Base-by-base conservation (phyloP, 352 stramenopile species). In the Globisporangium apiculatum region DNA sequence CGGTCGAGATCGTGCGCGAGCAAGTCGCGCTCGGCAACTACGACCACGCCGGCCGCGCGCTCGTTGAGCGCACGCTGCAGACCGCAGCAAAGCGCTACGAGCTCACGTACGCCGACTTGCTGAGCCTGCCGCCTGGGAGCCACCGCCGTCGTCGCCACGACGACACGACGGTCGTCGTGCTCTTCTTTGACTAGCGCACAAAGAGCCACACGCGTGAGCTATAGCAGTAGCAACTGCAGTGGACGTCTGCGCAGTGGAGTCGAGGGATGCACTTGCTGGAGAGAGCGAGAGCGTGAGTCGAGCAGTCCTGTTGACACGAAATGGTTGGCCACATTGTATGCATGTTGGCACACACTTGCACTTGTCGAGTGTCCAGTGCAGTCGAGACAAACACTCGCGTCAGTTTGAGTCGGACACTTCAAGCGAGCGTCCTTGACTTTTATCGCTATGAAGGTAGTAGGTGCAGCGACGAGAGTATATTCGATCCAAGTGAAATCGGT, bases 121-220 rank as follows among this genome's bases (percentile, higher is more conserved):
- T 93, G 61, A 84, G 75, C 38, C 55, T 97, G 49, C 86, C 89
- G 2, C 72, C 86, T 8, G 92, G 92, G 49, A 84, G 72, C 55
- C 70, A 82, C 53, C 86, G 92, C 35, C 83, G 92, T 36, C 83
- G 80, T 56, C 85, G 89, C 57, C 91, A 98, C 73, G 92, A 98
- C 69, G 92, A 98, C 66, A 97, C 93, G 35, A 97, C 87, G 7
- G 91, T 89, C 38, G 68, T 97, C 10, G 89, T 98, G 37, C 68
- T 98, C 17, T 96, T 92, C 67, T 89, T 94, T 56, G 69, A 89
- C 46, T 86, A 78, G 64, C 14, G 42, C 3, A 31, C 24, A 31
- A 31, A 31, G 24, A 31, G 24, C 24, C 24, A 31, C 24, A 31
- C 24, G 24, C 3, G 24, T 31, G 24, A 31, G 24, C 24, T 31